Evolutionary conservation across 345 rosid genomes (phyloP).

Genomic region (Aquilaria sinensis): DNA sequence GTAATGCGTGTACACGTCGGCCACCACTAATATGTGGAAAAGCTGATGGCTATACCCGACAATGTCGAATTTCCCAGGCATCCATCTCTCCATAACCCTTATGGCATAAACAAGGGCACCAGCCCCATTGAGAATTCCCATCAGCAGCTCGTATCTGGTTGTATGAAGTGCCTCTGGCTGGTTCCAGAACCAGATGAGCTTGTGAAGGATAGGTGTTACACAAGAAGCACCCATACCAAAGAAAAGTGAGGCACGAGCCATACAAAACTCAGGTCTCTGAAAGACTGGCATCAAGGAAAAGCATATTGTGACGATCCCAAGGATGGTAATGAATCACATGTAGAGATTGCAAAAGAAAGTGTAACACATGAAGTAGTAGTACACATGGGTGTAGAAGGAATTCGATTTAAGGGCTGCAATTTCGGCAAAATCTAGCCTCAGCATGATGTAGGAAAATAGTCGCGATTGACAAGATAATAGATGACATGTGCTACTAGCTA

Average conservation of each 20-base stretch:
- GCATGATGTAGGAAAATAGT: conserved; percentile 80
- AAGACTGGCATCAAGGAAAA: conserved; percentile 77
- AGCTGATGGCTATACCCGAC: conserved; percentile 97
- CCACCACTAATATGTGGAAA: conserved; percentile 76
- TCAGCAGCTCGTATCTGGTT: conserved; percentile 72
- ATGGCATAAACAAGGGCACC: conserved; percentile 80
- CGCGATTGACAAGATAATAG: conserved; percentile 88
- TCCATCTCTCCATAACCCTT: conserved; percentile 90
- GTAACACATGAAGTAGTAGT: conserved; percentile 87
- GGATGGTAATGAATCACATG: conserved; percentile 69
- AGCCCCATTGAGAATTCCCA: conserved; percentile 67
- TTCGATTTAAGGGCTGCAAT: conserved; percentile 84
- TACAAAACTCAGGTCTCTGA: conserved; percentile 71
- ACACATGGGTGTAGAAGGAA: conserved; percentile 86
- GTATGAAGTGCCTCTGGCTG: conserved; percentile 92
- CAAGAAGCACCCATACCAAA: conserved; percentile 86
- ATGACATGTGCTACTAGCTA: conserved; percentile 85
- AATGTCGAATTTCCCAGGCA: conserved; percentile 91
- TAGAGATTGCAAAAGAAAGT: conserved; percentile 93
- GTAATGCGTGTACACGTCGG: conserved; percentile 86
- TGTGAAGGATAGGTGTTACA: conserved; percentile 69
- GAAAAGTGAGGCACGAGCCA: conserved; percentile 66
- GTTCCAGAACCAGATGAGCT: conserved; percentile 68
- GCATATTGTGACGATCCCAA: conserved; percentile 60
- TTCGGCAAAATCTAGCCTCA: conserved; percentile 84